These are phyloP conservation scores for Aspergillus biplanus DNA, from an alignment of 495 filamentous ascomycete genomes.

Conservation along the genomic window DNA sequence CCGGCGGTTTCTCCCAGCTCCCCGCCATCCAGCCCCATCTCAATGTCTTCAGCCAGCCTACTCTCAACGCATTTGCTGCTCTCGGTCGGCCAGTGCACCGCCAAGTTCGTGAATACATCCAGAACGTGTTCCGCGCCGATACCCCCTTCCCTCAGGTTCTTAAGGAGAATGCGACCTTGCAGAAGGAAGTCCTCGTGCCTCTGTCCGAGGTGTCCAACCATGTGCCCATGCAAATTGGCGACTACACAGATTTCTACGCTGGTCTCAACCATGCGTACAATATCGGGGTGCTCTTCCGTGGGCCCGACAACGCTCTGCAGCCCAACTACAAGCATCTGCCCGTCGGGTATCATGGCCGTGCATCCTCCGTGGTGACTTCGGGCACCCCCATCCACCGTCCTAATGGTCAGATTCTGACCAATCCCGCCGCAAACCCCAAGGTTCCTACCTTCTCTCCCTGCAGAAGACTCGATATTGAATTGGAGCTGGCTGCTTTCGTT, in stretches of 20 bases:
- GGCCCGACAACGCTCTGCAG: slow-evolving; percentile 76
- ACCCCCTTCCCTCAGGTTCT: slow-evolving; percentile 63
- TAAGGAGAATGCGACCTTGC: slow-evolving; percentile 57
- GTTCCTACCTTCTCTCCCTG: slow-evolving; percentile 65
- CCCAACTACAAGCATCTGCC: slow-evolving; percentile 91
- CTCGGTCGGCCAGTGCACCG: slow-evolving; percentile 73
- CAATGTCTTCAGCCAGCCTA: slow-evolving; percentile 67
- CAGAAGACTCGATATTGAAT: slow-evolving; percentile 78
- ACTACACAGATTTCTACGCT: slow-evolving; percentile 98
- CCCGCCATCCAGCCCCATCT: slow-evolving; percentile 60
- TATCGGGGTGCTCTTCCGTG: slow-evolving; percentile 82
- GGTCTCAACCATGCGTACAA: slow-evolving; percentile 86
- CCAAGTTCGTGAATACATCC: slow-evolving; percentile 73
- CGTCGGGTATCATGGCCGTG: slow-evolving; percentile 85
- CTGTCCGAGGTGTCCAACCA: slow-evolving; percentile 68
- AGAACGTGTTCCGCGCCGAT: slow-evolving; percentile 66
- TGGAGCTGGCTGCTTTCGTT: slow-evolving; percentile 87
- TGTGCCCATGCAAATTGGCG: slow-evolving; percentile 85
- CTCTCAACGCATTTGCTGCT: slow-evolving; percentile 81
- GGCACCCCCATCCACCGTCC: slow-evolving; percentile 78
- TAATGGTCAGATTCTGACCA: slow-evolving; percentile 76
- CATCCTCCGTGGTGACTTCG: slow-evolving; percentile 77
- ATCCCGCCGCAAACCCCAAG: slow-evolving; percentile 64
- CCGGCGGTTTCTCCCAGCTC: slow-evolving; percentile 63
- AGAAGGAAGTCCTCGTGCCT: slow-evolving; percentile 56